Evolutionary conservation across 2,329 filamentous ascomycete genomes (phyloP).

Genomic region (Botrytis galanthina): DNA sequence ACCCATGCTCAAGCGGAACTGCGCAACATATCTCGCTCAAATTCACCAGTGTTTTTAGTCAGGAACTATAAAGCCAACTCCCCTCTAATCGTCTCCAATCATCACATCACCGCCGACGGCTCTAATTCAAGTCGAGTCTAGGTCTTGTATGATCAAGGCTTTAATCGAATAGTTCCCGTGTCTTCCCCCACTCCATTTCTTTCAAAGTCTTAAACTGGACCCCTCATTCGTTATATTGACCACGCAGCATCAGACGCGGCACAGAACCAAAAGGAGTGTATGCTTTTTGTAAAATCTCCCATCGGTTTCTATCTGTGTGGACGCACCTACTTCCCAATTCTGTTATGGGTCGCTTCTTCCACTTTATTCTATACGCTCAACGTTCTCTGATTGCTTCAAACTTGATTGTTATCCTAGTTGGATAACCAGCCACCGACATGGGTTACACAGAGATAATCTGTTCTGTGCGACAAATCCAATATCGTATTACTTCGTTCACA

Average conservation of each 20-base stretch:
- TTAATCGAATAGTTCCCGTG: conserved; percentile 1
- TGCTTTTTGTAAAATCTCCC: conserved; percentile 1
- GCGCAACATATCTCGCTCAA: conserved; percentile 13
- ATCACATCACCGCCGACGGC: not conserved
- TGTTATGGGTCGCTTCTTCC: conserved; percentile 4
- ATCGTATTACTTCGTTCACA: not conserved
- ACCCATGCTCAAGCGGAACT: not conserved
- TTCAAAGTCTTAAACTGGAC: not conserved
- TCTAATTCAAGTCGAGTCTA: conserved; percentile 10
- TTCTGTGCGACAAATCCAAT: not conserved
- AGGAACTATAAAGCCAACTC: conserved; percentile 6
- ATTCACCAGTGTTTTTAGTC: not conserved
- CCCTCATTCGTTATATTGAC: conserved; percentile 10
- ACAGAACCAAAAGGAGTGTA: not conserved
- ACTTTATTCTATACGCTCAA: not conserved
- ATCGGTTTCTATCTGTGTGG: conserved; percentile 4
- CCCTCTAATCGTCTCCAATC: not conserved
- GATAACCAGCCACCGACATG: conserved; percentile 18
- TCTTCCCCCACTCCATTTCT: conserved; percentile 8
- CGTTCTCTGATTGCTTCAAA: not conserved
- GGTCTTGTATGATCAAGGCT: conserved; percentile 1
- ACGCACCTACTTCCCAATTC: conserved; percentile 6
- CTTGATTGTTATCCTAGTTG: not conserved
- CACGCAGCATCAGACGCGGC: conserved; percentile 2
- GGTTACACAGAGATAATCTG: conserved; percentile 16